A percentile compares a stretch with the other conserved stretches of the same genome.
phyloP scores from a whole-genome alignment of 1,284 basidiomycete species.

The Wallemia hederae region DNA sequence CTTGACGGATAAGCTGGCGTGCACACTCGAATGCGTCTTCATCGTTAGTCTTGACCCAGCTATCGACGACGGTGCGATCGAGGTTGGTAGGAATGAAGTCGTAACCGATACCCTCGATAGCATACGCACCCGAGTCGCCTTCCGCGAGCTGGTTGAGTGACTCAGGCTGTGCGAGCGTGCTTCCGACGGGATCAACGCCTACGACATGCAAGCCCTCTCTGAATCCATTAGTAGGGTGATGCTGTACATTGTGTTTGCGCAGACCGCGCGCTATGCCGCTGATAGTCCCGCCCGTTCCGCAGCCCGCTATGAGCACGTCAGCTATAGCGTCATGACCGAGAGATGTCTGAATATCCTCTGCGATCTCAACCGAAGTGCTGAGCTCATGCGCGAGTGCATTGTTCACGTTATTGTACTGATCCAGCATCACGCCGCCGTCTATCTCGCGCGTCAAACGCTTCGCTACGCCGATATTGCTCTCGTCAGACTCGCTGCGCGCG shows the following conservation, averaged over 20 bases:
- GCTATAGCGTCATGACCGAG: constrained; percentile 23
- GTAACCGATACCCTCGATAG: constrained; percentile 47
- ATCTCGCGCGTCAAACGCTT: constrained; percentile 45
- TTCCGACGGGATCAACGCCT: constrained; percentile 81
- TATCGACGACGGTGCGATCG: constrained; percentile 19
- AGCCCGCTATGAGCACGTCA: constrained; percentile 57
- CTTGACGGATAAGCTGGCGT: constrained; percentile 46
- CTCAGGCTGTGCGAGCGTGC: constrained; percentile 48
- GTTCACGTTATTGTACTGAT: constrained; percentile 44
- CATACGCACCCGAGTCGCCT: constrained; percentile 32
- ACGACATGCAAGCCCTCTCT: constrained; percentile 23
- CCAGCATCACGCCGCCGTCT: constrained; percentile 59
- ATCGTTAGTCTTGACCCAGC: constrained; percentile 67
- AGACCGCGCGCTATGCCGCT: constrained; percentile 59
- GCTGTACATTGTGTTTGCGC: constrained; percentile 23
- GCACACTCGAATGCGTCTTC: constrained; percentile 49
- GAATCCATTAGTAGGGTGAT: constrained; percentile 34
- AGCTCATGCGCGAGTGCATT: constrained; percentile 50
- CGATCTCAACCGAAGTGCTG: constrained; percentile 66
- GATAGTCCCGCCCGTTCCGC: constrained; percentile 83
- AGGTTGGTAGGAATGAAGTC: constrained; percentile 49
- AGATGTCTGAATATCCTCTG: constrained; percentile 18
- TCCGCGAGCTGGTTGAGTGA: constrained; percentile 25
- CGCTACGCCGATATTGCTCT: constrained; percentile 77
- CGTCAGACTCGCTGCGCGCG: constrained; percentile 50